Conservation (phyloP, 257 asterid species). For the Plantago major region DNA sequence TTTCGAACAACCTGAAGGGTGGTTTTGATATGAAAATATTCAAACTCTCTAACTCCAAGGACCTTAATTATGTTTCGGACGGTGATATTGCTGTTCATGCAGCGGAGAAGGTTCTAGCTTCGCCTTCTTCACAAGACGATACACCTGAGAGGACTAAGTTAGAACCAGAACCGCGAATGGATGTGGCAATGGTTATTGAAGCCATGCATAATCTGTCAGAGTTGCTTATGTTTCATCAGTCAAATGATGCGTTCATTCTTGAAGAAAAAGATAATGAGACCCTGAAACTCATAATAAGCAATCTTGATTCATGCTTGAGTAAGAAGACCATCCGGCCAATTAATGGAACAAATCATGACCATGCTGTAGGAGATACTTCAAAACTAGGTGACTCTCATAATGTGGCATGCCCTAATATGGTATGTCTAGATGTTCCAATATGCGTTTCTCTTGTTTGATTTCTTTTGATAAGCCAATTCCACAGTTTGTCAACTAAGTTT, state of each 20-base stretch:
- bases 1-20: constrained; percentile 23
- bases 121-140: constrained; percentile 74
- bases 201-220: constrained; percentile 62
- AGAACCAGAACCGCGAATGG: constrained; percentile 37
- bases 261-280: constrained; percentile 43
- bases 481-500: not conserved
- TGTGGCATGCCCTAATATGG: constrained; percentile 12
- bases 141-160: constrained; percentile 26
- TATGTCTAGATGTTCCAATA: constrained; percentile 2
- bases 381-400: constrained; percentile 27
- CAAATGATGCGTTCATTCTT: constrained; percentile 34
- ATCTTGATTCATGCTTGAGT: constrained; percentile 49
- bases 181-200: constrained; percentile 43
- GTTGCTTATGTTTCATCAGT: constrained; percentile 44
- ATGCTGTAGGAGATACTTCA: constrained; percentile 29
- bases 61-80: constrained; percentile 43
- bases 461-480: not conserved
- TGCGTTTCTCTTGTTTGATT: not conserved
- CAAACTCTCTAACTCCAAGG: constrained; percentile 26
- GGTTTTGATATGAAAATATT: constrained; percentile 31
- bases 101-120: constrained; percentile 72
- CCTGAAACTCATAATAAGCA: constrained; percentile 44
- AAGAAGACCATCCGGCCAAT: constrained; percentile 28
- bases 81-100: constrained; percentile 71
- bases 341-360: constrained; percentile 22